These are phyloP conservation scores for Goffeauzyma gilvescens DNA, from an alignment of 768 basidiomycete species.

Conservation along the genomic window DNA sequence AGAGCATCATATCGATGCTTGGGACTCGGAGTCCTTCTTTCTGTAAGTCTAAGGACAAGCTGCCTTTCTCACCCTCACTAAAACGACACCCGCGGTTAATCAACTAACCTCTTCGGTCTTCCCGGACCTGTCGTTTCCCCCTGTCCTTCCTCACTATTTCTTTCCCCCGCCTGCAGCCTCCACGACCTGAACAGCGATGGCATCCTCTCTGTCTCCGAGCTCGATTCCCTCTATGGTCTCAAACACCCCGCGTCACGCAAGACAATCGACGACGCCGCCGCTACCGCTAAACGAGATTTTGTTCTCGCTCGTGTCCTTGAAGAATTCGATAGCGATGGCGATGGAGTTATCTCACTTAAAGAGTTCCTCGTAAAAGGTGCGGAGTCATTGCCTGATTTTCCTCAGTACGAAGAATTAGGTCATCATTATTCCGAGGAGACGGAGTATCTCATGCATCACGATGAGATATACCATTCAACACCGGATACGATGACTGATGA, in stretches of 20 bases:
- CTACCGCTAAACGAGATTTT: slow-evolving; percentile 55
- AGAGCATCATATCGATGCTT: slow-evolving; percentile 31
- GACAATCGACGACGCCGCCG: slow-evolving; percentile 50
- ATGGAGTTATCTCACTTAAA: slow-evolving; percentile 37
- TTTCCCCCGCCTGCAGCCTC: slow-evolving; percentile 30
- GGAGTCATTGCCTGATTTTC: slow-evolving; percentile 30
- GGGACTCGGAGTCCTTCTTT: slow-evolving; percentile 85
- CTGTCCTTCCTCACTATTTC: background rate
- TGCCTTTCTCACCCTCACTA: background rate
- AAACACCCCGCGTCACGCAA: slow-evolving; percentile 77
- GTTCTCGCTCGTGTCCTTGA: slow-evolving; percentile 55
- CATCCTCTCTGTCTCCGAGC: slow-evolving; percentile 63
- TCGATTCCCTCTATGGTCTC: slow-evolving; percentile 89
- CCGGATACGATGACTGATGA: slow-evolving; percentile 96
- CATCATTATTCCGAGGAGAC: slow-evolving; percentile 32
- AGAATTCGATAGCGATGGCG: slow-evolving; percentile 51
- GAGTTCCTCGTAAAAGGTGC: slow-evolving; percentile 30
- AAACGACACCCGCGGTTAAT: background rate
- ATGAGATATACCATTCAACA: slow-evolving; percentile 86
- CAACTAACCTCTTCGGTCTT: background rate
- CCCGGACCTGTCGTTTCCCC: background rate
- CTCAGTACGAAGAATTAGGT: slow-evolving; percentile 29
- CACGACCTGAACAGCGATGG: slow-evolving; percentile 84
- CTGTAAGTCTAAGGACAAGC: background rate
- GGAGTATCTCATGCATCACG: slow-evolving; percentile 51